Conservation (phyloP, 2,329 filamentous ascomycete genomes). For the Ustilaginoidea virens region DNA sequence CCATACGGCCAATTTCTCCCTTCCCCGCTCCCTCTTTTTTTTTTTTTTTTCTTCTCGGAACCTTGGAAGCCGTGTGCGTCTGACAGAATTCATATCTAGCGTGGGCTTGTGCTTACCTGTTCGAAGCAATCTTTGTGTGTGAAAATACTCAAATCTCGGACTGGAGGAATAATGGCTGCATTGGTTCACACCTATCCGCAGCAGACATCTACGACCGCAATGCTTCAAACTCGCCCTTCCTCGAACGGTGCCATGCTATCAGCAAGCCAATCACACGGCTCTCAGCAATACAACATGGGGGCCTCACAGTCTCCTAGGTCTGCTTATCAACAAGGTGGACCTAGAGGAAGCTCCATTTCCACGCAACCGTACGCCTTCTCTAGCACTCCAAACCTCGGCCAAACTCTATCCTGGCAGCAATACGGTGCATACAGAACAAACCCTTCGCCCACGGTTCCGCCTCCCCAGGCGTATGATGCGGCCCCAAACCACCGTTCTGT, state of each 20-base stretch:
- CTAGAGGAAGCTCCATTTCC: slow-evolving; percentile 38
- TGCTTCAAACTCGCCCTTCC: slow-evolving; percentile 59
- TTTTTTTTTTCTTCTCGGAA: too few species aligned
- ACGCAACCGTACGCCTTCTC: slow-evolving; percentile 68
- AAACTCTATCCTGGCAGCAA: slow-evolving; percentile 35
- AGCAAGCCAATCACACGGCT: slow-evolving; percentile 31
- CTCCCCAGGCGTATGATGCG: slow-evolving; percentile 12
- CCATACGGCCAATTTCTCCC: too few species aligned
- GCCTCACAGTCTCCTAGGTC: slow-evolving; percentile 17
- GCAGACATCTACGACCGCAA: slow-evolving; percentile 56
- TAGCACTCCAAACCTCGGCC: slow-evolving; percentile 49
- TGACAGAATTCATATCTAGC: too few species aligned
- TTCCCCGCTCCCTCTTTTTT: too few species aligned
- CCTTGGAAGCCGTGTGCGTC: too few species aligned
- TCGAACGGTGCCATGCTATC: slow-evolving; percentile 35
- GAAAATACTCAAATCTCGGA: too few species aligned
- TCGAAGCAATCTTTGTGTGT: too few species aligned
- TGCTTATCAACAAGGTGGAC: slow-evolving; percentile 15
- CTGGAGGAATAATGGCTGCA: slow-evolving; percentile 53
- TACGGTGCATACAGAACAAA: slow-evolving; percentile 30
- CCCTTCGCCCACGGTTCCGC: slow-evolving; percentile 28
- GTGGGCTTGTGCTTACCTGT: too few species aligned
- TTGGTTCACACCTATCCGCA: slow-evolving; percentile 70
- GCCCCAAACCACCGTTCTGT: slow-evolving; percentile 9
- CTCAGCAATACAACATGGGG: slow-evolving; percentile 32